Percentiles rank a stretch among this genome's conserved stretches.
phyloP scores from a whole-genome alignment of 345 rosid species.

The Combretum micranthum region DNA sequence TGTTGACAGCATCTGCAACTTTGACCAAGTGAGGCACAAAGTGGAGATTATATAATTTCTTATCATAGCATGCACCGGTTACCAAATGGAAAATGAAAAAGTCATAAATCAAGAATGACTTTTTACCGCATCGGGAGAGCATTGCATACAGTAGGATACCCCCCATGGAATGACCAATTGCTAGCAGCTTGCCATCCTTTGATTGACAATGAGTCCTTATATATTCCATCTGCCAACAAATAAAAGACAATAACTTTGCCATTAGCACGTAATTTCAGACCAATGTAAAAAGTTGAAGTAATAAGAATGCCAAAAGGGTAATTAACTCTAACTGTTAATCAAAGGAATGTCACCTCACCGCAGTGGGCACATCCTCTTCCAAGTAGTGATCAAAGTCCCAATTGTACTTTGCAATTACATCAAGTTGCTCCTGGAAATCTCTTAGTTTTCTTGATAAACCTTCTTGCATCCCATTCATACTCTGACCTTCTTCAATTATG shows the following conservation, averaged over 20 bases:
- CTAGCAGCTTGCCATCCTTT: constrained; percentile 65
- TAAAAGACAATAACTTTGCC: neutral
- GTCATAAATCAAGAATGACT: neutral
- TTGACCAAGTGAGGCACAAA: too few relatives aligned
- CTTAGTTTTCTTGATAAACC: constrained; percentile 32
- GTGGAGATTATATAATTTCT: too few relatives aligned
- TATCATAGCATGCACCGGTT: too few relatives aligned
- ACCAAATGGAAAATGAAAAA: too few relatives aligned
- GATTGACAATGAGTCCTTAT: constrained; percentile 50
- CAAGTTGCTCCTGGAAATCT: constrained; percentile 50
- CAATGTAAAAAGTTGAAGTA: neutral
- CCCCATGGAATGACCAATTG: constrained; percentile 96
- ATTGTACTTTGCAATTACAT: constrained; percentile 50
- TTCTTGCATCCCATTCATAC: constrained; percentile 26
- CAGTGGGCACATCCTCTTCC: constrained; percentile 82
- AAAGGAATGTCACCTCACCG: constrained; percentile 73
- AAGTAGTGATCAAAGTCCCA: constrained; percentile 93
- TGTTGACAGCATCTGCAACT: neutral
- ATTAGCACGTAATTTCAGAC: neutral
- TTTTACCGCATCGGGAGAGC: constrained; percentile 59
- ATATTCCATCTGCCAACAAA: constrained; percentile 66
- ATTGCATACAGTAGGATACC: constrained; percentile 84
- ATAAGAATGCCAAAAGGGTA: neutral
- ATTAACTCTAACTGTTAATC: neutral
- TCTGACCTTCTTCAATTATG: constrained; percentile 23